These are phyloP conservation scores for Boletus huronensis DNA, from an alignment of 768 basidiomycete species.

Conservation along the genomic window DNA sequence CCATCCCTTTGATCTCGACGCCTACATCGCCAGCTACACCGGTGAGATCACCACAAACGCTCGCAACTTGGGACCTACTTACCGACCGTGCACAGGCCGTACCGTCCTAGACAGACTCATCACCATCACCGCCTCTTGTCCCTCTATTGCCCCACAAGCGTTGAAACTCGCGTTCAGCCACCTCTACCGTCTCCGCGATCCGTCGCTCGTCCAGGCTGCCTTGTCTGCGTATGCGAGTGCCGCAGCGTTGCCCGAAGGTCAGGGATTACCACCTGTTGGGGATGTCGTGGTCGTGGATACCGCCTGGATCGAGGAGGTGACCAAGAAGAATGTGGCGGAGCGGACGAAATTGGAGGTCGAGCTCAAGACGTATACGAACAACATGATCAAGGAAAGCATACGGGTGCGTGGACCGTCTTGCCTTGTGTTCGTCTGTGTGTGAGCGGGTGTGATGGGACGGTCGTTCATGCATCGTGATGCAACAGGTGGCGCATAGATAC, in stretches of 20 bases:
- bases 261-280: slow-evolving; percentile 42
- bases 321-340: slow-evolving; percentile 67
- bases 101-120: slow-evolving; percentile 72
- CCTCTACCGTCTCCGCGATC: slow-evolving; percentile 68
- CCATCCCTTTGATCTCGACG: slow-evolving; percentile 86
- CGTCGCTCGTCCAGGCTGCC: slow-evolving; percentile 50
- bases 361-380: slow-evolving; percentile 90
- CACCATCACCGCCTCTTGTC: slow-evolving; percentile 61
- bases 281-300: slow-evolving; percentile 56
- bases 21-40: slow-evolving; percentile 71
- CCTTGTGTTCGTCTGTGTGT: not conserved
- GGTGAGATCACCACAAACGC: slow-evolving; percentile 40
- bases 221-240: slow-evolving; percentile 54
- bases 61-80: not conserved
- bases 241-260: slow-evolving; percentile 28
- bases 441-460: not conserved
- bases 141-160: slow-evolving; percentile 69
- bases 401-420: slow-evolving; percentile 49
- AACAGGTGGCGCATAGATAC: slow-evolving; percentile 87
- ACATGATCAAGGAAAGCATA: slow-evolving; percentile 99
- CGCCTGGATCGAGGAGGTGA: slow-evolving; percentile 70
- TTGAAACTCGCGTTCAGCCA: slow-evolving; percentile 62
- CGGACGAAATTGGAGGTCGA: slow-evolving; percentile 87
- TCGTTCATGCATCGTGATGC: not conserved
- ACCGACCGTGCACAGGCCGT: slow-evolving; percentile 47